Evolutionary conservation across 2,329 filamentous ascomycete species (phyloP), one percentile per base, ranked within the genome.

Genomic region (Stachybotrys chlorohalonatus): DNA sequence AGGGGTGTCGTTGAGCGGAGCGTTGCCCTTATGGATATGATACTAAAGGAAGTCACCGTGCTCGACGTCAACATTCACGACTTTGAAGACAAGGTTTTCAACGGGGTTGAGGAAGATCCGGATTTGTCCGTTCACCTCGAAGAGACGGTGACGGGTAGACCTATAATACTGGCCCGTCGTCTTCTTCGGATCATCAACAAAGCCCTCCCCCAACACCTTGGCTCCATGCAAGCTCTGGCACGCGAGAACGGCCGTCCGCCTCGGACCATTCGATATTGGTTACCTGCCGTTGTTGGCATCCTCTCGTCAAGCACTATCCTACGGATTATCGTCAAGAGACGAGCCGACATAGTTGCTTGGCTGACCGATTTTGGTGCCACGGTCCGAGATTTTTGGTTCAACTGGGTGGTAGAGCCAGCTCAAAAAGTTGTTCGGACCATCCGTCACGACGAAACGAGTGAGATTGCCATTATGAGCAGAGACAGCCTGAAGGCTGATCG

Each of bases 381-480:
- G 0, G 74, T 85, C 1, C 80, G 89, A 53, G 93, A 95, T 69
- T 99, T 99, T 67, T 96, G 92, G 89, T 78, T 85, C 57, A 99
- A 99, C 68, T 99, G 94, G 94, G 87, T 99, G 3, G 75, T 99
- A 11, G 87, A 95, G 59, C 94, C 94, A 0, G 78, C 84, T 1
- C 84, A 84, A 62, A 93, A 90, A 67, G 79, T 99, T 16, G 82
- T 99, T 55, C 85, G 87, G 51, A 99, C 94, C 0, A 97, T 99
- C 61, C 85, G 93, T 6, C 94, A 97, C 68, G 90, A 97, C 64
- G 85, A 89, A 63, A 87, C 85, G 61, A 96, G 90, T 66, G 93
- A 97, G 67, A 93, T 99, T 60, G 94, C 93, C 49, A 89, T 99
- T 60, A 94, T 99, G 88, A 96, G 91, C 73, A 89, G 90, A 56